Base-by-base conservation (phyloP, 805 yeast species). In the Saccharomycopsis capsularis region DNA sequence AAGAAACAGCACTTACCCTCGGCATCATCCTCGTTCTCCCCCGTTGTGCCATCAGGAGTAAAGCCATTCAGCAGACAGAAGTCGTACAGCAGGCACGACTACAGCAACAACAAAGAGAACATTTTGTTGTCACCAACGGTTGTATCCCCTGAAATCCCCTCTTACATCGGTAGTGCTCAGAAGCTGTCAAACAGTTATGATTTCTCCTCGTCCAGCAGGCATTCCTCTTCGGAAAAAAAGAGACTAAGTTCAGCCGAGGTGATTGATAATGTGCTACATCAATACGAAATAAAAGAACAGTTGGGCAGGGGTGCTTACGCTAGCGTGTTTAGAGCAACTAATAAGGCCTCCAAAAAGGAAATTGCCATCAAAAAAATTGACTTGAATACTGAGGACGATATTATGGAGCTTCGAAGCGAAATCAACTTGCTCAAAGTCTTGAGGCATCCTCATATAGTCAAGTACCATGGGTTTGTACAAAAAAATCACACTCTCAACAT, bases 281-380 rank as follows among this genome's bases (percentile, higher is more conserved):
- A 72, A 47, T 79, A 76, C 58, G 68, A 69, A 25, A 68, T 81
- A 57, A 70, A 73, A 42, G 83, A 79, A 42, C 74, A 82, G 34
- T 70, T 93, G 2, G 99, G 98, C 2, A 77, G 77, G 52, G 99
- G 99, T 1, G 97, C 97, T 0, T 89, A 80, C 62, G 98, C 97
- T 1, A 76, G 78, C 36, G 97, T 91, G 3, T 89, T 82, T 63
- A 74, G 76, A 51, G 96, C 91, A 0, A 66, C 80, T 25, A 85
- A 88, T 57, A 65, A 74, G 51, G 69, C 68, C 47, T 84, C 90
- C 0, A 78, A 78, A 4, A 81, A 79, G 46, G 72, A 79, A 2
- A 85, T 86, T 3, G 96, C 96, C 1, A 78, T 89, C 22, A 88
- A 88, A 61, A 90, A 84, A 61, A 79, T 88, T 27, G 66, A 38